Evolutionary conservation across 192 early-diverging fungal genomes (phyloP).

Genomic region (Chytriomyces sp.): DNA sequence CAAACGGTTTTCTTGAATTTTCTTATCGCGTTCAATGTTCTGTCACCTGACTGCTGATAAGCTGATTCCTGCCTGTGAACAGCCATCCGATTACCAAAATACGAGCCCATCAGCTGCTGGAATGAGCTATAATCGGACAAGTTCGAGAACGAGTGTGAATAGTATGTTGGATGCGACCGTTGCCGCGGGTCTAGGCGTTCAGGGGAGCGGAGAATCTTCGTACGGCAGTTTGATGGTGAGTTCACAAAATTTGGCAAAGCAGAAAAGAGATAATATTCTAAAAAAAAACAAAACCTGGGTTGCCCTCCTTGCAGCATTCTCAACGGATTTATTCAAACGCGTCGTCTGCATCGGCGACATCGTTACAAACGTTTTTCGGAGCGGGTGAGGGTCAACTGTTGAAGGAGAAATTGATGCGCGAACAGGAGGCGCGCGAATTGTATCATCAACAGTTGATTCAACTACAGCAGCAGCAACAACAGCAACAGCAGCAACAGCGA

Average conservation of each 20-base stretch:
- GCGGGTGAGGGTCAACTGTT: conserved; percentile 28
- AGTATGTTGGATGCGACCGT: not conserved
- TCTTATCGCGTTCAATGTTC: too few species aligned
- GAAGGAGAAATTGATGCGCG: conserved; percentile 17
- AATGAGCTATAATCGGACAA: not conserved
- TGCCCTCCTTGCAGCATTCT: not conserved
- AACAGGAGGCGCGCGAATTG: conserved; percentile 19
- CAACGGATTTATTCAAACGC: conserved; percentile 26
- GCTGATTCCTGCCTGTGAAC: not conserved
- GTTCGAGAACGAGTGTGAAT: not conserved
- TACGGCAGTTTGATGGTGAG: not conserved
- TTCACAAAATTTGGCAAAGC: too few species aligned
- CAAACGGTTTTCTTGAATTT: too few species aligned
- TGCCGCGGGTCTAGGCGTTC: not conserved
- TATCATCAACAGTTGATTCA: conserved; percentile 9
- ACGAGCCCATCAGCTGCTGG: not conserved
- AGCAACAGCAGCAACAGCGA: conserved; percentile 5
- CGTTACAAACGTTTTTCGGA: conserved; percentile 33
- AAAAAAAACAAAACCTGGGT: too few species aligned
- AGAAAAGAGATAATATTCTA: too few species aligned
- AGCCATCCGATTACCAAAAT: not conserved
- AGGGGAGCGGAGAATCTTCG: not conserved
- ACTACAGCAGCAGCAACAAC: not conserved
- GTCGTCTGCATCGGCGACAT: not conserved
- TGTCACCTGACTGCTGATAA: not conserved